phyloP scores from a whole-genome alignment of 2,329 filamentous ascomycete genomes.

The Penicillium sp. region DNA sequence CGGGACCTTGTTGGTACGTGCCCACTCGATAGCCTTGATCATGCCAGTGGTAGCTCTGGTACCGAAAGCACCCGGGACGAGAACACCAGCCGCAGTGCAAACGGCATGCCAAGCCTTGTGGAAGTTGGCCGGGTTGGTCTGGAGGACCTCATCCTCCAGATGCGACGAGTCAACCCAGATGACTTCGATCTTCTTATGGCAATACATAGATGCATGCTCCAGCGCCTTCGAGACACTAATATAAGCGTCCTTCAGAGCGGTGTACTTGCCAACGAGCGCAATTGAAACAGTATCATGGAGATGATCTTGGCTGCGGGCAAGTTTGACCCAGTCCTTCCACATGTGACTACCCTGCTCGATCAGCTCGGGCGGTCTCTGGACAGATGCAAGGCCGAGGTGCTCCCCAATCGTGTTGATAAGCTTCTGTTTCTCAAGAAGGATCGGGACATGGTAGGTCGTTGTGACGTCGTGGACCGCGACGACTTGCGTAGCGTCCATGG shows the following conservation, averaged over 20 bases:
- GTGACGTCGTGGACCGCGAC: conserved; percentile 81
- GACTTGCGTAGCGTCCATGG: conserved; percentile 79
- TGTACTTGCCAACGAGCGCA: conserved; percentile 89
- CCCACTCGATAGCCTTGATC: conserved; percentile 82
- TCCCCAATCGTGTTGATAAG: conserved; percentile 64
- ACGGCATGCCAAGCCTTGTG: conserved; percentile 83
- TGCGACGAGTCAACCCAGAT: conserved; percentile 81
- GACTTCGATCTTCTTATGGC: conserved; percentile 41
- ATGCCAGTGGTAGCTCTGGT: conserved; percentile 80
- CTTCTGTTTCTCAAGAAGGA: conserved; percentile 81
- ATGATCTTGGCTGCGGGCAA: conserved; percentile 63
- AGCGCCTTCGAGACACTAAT: conserved; percentile 73
- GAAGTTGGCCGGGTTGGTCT: conserved; percentile 64
- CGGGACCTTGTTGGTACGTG: conserved; percentile 72
- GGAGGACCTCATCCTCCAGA: conserved; percentile 64
- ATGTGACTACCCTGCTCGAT: conserved; percentile 61
- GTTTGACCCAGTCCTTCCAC: conserved; percentile 73
- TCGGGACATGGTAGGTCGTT: conserved; percentile 88
- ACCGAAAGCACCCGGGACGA: conserved; percentile 72
- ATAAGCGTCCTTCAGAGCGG: conserved; percentile 77
- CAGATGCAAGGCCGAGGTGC: conserved; percentile 60
- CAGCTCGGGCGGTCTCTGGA: conserved; percentile 52
- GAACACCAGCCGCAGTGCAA: conserved; percentile 56
- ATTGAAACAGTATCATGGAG: conserved; percentile 69
- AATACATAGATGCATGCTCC: conserved; percentile 17